These are phyloP conservation scores for Cyphellophora europaea DNA, from an alignment of 2,329 filamentous ascomycete species.

Conservation along the genomic window DNA sequence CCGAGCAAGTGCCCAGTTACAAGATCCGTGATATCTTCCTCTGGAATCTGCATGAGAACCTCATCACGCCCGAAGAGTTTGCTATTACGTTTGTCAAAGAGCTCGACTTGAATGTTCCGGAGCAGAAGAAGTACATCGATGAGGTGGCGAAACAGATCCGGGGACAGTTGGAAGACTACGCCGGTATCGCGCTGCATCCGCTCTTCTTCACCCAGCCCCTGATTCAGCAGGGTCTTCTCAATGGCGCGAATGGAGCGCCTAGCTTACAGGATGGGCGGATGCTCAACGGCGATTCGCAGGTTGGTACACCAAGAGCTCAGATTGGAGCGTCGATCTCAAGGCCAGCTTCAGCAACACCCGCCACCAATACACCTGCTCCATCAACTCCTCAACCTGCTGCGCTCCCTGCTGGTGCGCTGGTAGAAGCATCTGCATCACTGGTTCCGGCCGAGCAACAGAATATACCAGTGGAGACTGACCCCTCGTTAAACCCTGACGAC, in stretches of 20 bases:
- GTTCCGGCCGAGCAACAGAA: constrained; percentile 29
- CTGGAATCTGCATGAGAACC: constrained; percentile 93
- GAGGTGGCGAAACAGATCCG: constrained; percentile 92
- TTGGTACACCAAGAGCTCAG: constrained; percentile 37
- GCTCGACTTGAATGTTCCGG: constrained; percentile 64
- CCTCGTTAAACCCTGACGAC: constrained; percentile 81
- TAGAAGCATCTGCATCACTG: constrained; percentile 62
- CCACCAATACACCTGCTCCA: constrained; percentile 12
- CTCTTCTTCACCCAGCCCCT: constrained; percentile 58
- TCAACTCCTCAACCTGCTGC: constrained; percentile 45
- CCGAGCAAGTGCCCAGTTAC: constrained; percentile 73
- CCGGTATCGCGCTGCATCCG: constrained; percentile 85
- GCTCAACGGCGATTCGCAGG: constrained; percentile 37
- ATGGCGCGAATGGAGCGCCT: not conserved
- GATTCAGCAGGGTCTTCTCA: not conserved
- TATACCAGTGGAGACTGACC: constrained; percentile 34
- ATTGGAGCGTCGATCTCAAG: constrained; percentile 15
- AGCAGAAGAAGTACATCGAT: constrained; percentile 56
- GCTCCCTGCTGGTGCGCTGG: constrained; percentile 27
- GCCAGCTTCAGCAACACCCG: constrained; percentile 17
- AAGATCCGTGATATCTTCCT: constrained; percentile 90
- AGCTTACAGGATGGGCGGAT: constrained; percentile 18
- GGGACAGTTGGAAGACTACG: constrained; percentile 91
- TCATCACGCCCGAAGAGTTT: constrained; percentile 92
- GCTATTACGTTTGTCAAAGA: constrained; percentile 86